Evolutionary conservation across 805 yeast species (phyloP).

Genomic region (Candida sithepensis): DNA sequence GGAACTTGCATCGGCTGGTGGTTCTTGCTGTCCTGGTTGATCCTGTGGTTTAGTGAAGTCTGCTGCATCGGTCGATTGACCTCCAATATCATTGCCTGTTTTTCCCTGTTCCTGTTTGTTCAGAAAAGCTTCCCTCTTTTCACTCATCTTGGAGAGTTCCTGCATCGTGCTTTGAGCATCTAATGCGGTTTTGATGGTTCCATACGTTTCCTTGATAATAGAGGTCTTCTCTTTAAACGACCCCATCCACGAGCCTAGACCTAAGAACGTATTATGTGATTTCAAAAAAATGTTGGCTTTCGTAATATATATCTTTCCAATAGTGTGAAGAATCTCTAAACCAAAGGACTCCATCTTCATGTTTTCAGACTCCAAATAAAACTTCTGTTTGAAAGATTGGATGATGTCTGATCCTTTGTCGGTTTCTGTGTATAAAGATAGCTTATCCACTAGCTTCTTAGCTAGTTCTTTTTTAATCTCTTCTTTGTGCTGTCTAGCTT

Average conservation of each 20-base stretch:
- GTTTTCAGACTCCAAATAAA: constrained; percentile 65
- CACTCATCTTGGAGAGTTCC: constrained; percentile 71
- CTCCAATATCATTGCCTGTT: constrained; percentile 1
- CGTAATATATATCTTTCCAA: constrained; percentile 73
- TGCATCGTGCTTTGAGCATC: constrained; percentile 83
- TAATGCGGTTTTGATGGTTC: constrained; percentile 75
- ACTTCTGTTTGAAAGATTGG: constrained; percentile 47
- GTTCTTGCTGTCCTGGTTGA: neutral
- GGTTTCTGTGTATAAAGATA: constrained; percentile 52
- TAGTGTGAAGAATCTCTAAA: constrained; percentile 74
- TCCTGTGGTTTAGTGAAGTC: constrained; percentile 1
- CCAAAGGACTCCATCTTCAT: constrained; percentile 96
- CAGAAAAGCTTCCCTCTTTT: constrained; percentile 33
- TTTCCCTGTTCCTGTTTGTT: constrained; percentile 30
- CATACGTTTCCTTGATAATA: constrained; percentile 78
- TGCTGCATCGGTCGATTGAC: neutral
- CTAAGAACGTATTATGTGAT: constrained; percentile 72
- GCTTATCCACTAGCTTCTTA: constrained; percentile 42
- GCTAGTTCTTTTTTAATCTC: constrained; percentile 50
- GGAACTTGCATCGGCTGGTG: neutral
- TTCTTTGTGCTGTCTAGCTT: constrained; percentile 59
- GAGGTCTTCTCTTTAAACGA: constrained; percentile 81
- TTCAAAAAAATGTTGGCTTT: constrained; percentile 73
- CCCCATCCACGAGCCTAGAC: constrained; percentile 80
- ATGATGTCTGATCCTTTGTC: constrained; percentile 59